Evolutionary conservation across 768 basidiomycete genomes (phyloP), one percentile per base, ranked within the genome.

Genomic region (Boletus fagicola): DNA sequence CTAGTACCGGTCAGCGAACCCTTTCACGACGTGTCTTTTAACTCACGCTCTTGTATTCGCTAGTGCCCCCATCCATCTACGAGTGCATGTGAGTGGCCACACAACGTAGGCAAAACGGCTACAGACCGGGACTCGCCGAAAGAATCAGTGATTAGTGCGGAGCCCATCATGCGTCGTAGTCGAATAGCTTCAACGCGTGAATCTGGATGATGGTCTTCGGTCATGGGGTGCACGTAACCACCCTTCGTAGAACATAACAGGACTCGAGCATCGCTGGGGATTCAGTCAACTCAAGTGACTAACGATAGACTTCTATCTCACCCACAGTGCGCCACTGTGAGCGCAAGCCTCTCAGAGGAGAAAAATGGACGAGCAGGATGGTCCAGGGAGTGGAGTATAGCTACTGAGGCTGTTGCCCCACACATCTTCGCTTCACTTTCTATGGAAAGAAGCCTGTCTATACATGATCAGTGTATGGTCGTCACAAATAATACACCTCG

Each of bases 141-240:
- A 6, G 93, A 94, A 69, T 98, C 96, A 2, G 91, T 91, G 44
- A 97, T 90, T 28, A 96, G 73, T 4, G 90, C 88, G 10, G 88
- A 87, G 12, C 94, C 90, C 85, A 92, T 94, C 84, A 94, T 90
- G 53, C 90, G 81, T 33, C 95, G 82, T 53, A 99, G 75, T 44
- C 97, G 80, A 44, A 84, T 85, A 31, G 90, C 84, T 70, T 99
- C 97, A 11, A 91, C 80, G 35, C 86, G 86, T 24, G 92, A 82
- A 64, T 98, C 96, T n/a, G 94, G 89, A 69, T 98, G 96, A 68
- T 99, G 97, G 30, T 84, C 87, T 75, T 98, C 93, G 0, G 97
- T 97, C 83, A 98, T 90, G 2, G 92, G 83, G 46, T 81, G 75
- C n/a, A 87, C 91, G 45, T 78, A 75, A 1, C 94, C 94, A 31